Conservation (phyloP, 495 filamentous ascomycete species). For the Neohortaea acidophila region DNA sequence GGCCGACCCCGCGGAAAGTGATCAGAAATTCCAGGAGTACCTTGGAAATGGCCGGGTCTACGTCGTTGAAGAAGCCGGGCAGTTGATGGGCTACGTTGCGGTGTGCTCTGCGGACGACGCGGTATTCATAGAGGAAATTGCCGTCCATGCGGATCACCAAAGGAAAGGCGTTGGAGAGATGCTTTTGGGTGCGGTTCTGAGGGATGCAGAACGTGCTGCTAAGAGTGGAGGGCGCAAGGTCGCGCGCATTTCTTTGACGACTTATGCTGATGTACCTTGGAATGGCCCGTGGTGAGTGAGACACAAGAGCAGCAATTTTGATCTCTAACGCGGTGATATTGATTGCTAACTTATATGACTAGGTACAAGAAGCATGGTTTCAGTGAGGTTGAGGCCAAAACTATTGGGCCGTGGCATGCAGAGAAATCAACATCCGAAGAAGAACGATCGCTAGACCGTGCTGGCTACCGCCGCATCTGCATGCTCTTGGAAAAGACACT, state of each 20-base stretch:
- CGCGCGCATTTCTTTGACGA: not conserved
- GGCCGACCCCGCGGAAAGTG: not conserved
- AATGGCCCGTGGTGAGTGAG: slow-evolving; percentile 2
- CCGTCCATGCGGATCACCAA: not conserved
- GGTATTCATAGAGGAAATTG: not conserved
- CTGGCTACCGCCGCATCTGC: not conserved
- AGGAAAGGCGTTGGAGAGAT: not conserved
- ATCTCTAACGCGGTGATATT: too few relatives aligned
- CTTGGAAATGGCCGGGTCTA: not conserved
- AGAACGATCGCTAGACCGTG: not conserved
- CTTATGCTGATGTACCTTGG: not conserved
- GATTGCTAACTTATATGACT: too few relatives aligned
- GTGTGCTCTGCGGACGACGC: not conserved
- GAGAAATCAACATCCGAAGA: not conserved
- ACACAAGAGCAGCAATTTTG: too few relatives aligned
- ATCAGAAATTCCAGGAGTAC: not conserved
- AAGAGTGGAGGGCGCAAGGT: not conserved
- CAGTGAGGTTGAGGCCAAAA: not conserved
- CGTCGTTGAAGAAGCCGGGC: not conserved
- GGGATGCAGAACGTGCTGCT: not conserved
- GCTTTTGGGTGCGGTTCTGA: not conserved
- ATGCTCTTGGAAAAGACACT: not conserved
- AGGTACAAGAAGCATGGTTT: not conserved
- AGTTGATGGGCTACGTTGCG: not conserved
- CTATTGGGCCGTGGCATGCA: slow-evolving; percentile 1